Conservation (phyloP, 768 basidiomycete genomes). For the Hypholoma fasciculare region DNA sequence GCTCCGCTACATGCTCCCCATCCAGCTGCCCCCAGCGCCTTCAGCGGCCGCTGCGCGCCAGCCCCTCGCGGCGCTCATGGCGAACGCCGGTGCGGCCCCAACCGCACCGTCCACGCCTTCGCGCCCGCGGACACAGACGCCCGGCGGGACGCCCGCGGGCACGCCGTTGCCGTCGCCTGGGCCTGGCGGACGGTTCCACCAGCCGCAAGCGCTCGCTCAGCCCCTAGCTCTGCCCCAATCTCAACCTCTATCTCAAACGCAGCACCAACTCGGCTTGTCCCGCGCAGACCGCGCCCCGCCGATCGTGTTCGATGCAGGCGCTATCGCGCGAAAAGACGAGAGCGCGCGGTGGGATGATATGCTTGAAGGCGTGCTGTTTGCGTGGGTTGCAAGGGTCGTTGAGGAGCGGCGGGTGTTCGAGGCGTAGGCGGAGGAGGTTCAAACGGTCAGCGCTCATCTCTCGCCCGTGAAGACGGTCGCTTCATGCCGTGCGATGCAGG, state of each 20-base stretch:
- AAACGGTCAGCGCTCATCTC: too few species aligned
- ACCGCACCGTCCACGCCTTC: background rate
- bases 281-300: conserved; percentile 42
- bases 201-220: too few species aligned
- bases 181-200: conserved; percentile 11
- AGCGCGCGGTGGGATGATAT: conserved; percentile 74
- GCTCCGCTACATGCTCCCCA: conserved; percentile 75
- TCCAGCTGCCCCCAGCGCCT: conserved; percentile 51
- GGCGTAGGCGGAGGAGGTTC: background rate
- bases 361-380: conserved; percentile 60
- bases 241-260: too few species aligned
- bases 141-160: background rate
- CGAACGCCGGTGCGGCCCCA: background rate
- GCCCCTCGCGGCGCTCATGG: conserved; percentile 19
- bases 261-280: conserved; percentile 19
- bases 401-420: conserved; percentile 53
- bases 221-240: too few species aligned
- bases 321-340: conserved; percentile 68
- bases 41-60: conserved; percentile 18
- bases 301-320: conserved; percentile 68
- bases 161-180: conserved; percentile 29
- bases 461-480: too few species aligned
- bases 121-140: too few species aligned
- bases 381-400: conserved; percentile 71
- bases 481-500: too few species aligned